Base-by-base conservation (phyloP, 2,329 filamentous ascomycete genomes). In the Penicillium sp. region DNA sequence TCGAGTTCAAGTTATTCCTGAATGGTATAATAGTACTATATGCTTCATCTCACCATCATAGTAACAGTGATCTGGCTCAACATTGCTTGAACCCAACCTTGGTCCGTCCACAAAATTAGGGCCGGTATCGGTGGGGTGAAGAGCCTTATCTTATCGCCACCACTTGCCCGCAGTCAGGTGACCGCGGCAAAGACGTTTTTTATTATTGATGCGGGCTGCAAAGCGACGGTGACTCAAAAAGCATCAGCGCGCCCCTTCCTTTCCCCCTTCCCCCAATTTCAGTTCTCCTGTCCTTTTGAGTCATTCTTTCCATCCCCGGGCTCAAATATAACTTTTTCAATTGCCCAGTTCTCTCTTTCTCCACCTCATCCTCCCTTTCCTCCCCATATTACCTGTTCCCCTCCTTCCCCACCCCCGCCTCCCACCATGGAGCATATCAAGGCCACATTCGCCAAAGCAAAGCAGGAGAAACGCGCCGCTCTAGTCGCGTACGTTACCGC, bases 401-500 rank as follows among this genome's bases (percentile, higher is more conserved):
- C 41, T 60, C 53, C 48, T 29, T 59, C 64, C 61, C 51, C 48
- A 48, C 58, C 56, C 61, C 46, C 66, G 57, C 60, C 63, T 63
- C 51, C 59, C 66, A 76, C 56, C 49, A 83, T 84, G 82, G 84
- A 87, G 59, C 78, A 75, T 44, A 82, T 88, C 64, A 86, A 85
- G 72, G 71, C 78, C 61, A 83, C 83, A 4, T 88, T 88, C 70
- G 84, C 83, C 57, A 80, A 80, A 76, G 86, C 84, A 78, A 86
- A 85, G 73, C 75, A 80, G 68, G 83, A 87, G 69, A 79, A 73
- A 67, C 76, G 95, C 86, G 83, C 91, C 68, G 94, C 95, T 55
- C 85, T 99, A 65, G 92, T 99, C 67, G 93, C 93, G 30, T 99
- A 99, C 84, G 92, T 97, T 75, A 99, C 95, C 29, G 93, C 94